These are phyloP conservation scores for Voacanga thouarsii DNA, from an alignment of 257 asterid genomes.

Conservation along the genomic window DNA sequence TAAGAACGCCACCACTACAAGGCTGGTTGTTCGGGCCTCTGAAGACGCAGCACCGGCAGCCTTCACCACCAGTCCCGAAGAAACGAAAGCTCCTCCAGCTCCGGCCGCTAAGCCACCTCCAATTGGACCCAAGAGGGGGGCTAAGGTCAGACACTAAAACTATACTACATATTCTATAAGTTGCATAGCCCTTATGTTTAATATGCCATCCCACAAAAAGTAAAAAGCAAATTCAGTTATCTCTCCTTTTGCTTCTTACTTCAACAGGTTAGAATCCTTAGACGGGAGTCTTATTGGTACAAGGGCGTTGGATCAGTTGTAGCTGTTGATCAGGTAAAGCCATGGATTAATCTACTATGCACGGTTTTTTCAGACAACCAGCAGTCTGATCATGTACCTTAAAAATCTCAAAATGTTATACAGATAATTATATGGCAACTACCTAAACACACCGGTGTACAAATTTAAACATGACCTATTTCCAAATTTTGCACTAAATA, in stretches of 20 bases:
- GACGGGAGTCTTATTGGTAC: constrained; percentile 94
- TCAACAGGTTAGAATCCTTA: constrained; percentile 75
- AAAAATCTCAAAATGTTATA: background rate
- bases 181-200: no score
- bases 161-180: background rate
- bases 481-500: background rate
- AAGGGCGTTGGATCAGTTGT: constrained; percentile 90
- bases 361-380: background rate
- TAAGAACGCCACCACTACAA: constrained; percentile 33
- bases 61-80: constrained; percentile 26
- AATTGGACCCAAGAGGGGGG: constrained; percentile 83
- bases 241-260: background rate
- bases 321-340: constrained; percentile 84
- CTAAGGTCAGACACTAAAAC: constrained; percentile 42
- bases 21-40: constrained; percentile 59
- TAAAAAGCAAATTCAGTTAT: background rate
- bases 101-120: constrained; percentile 83
- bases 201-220: background rate
- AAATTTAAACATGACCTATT: no score
- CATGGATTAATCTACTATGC: background rate
- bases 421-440: background rate
- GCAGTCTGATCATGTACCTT: background rate
- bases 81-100: constrained; percentile 30
- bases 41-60: constrained; percentile 12
- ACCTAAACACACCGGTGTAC: no score